Evolutionary conservation across 192 early-diverging fungal species (phyloP).

Genomic region (Coemansia asiatica): DNA sequence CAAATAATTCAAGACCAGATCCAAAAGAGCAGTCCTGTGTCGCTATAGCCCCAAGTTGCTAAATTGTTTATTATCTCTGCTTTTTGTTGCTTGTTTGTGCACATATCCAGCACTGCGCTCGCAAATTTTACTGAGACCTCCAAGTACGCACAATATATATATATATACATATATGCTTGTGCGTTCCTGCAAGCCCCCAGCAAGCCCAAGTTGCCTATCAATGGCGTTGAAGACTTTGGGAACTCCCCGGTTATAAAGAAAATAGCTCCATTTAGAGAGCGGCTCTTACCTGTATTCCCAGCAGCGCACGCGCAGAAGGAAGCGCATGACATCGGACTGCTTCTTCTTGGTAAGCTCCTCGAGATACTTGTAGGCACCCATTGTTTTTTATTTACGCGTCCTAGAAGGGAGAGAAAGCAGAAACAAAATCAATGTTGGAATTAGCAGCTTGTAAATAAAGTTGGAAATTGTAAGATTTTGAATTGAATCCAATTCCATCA

Average conservation of each 20-base stretch:
- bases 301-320: slow-evolving; percentile 95
- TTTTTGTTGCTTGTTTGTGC: no score
- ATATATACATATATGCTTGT: neutral
- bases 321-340: slow-evolving; percentile 99
- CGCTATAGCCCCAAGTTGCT: no score
- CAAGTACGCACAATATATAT: neutral
- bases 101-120: slow-evolving; percentile 31
- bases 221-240: slow-evolving; percentile 48
- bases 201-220: slow-evolving; percentile 58
- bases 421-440: neutral
- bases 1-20: neutral
- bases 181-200: neutral
- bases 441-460: slow-evolving; percentile 1
- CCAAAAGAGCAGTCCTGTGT: no score
- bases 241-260: slow-evolving; percentile 9
- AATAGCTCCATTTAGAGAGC: neutral
- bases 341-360: slow-evolving; percentile 99
- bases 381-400: slow-evolving; percentile 46
- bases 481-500: neutral
- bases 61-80: no score
- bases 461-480: slow-evolving; percentile 6
- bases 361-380: slow-evolving; percentile 87
- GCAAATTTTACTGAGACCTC: slow-evolving; percentile 44
- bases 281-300: slow-evolving; percentile 89
- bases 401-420: slow-evolving; percentile 8